These are phyloP conservation scores for Fragilaria radians DNA, from an alignment of 108 stramenopile genomes.

Conservation along the genomic window DNA sequence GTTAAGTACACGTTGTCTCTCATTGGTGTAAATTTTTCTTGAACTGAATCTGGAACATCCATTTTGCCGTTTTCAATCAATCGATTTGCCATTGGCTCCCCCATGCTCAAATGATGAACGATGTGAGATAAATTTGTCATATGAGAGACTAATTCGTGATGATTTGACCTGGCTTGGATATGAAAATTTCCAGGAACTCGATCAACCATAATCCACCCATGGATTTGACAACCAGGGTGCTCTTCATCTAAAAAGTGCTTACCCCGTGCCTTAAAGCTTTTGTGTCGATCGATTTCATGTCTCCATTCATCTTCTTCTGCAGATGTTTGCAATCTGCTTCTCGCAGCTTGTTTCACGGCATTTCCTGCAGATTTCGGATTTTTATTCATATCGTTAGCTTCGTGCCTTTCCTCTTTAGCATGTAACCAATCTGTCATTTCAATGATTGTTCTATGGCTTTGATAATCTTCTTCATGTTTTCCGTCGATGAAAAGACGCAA, in stretches of 20 bases:
- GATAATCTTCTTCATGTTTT: constrained; percentile 66
- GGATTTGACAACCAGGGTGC: constrained; percentile 84
- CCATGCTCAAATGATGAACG: constrained; percentile 84
- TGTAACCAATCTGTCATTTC: constrained; percentile 67
- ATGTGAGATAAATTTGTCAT: constrained; percentile 88
- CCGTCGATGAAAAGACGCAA: constrained; percentile 82
- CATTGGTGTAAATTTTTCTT: constrained; percentile 55
- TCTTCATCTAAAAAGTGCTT: constrained; percentile 23
- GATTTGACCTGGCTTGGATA: constrained; percentile 69
- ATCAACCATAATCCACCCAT: constrained; percentile 80
- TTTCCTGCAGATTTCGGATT: constrained; percentile 16
- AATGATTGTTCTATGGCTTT: constrained; percentile 69
- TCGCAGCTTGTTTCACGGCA: constrained; percentile 5
- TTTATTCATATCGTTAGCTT: constrained; percentile 2
- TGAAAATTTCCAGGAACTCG: constrained; percentile 96
- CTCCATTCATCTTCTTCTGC: constrained; percentile 9
- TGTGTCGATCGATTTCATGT: neutral
- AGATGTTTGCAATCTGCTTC: constrained; percentile 2
- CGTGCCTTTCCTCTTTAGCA: constrained; percentile 56
- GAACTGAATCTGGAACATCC: neutral
- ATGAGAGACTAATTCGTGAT: constrained; percentile 79
- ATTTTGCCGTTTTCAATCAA: neutral
- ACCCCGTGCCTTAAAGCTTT: neutral
- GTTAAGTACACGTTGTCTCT: constrained; percentile 74
- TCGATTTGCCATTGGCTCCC: constrained; percentile 23